Evolutionary conservation across 2,329 filamentous ascomycete species (phyloP), one percentile per base, ranked within the genome.

Genomic region (Penicillium hesseltinei): DNA sequence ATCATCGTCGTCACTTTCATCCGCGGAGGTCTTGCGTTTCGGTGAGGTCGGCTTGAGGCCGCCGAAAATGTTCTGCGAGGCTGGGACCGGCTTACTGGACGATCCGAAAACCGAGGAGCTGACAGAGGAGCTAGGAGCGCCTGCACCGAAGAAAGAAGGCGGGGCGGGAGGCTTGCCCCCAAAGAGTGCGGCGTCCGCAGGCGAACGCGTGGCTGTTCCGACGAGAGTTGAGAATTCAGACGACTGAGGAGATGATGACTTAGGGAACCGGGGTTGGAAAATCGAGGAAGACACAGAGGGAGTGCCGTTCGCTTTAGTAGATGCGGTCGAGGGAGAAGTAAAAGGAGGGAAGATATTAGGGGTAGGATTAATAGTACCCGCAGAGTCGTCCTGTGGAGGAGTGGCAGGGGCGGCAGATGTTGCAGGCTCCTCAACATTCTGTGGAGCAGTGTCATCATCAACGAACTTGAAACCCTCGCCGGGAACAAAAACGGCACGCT

Each of bases 31-130:
- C 33, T 43, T 51, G 21, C 56, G 62, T 35, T 66, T 66, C 19
- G 63, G 57, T 11, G 65, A 65, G 5, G 51, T 42, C 35, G 63
- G 59, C 52, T 65, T 66, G 8, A 77, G 56, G 46, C 74, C 68
- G 44, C 72, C 71, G 40, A 77, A 77, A 25, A 75, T 75, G 51
- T 75, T 72, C 48, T 63, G 68, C 6, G 71, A 64, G 31, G 66
- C 66, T 33, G 63, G 64, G 4, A 69, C 52, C 13, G 72, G 65
- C 31, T 65, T 66, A 25, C 59, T 64, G 19, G 68, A 63, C 4
- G 69, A 64, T 10, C 65, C 57, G 45, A 73, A 71, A 19, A 74
- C 64, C 0, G 73, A 73, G 3, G 61, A 57, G 19, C 10, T 17
- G 17, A 61, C 29, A 4, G 64, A 55, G 38, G 61, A 58, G 31